Base-by-base conservation (phyloP, 2,329 filamentous ascomycete genomes). In the Penicillium sp. region DNA sequence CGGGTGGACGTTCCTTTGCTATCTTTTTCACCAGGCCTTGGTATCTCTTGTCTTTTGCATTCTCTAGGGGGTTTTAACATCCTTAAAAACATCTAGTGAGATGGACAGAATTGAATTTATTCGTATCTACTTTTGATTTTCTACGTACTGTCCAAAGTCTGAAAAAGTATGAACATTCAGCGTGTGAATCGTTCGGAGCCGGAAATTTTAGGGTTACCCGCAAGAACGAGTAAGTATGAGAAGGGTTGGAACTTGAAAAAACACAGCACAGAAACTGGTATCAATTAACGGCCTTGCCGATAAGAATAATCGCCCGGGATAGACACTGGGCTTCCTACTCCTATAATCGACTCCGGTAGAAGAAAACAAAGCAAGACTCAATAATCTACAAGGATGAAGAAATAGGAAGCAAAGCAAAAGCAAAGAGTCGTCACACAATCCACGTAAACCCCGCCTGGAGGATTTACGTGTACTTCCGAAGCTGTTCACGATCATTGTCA, bases 401-500 rank as follows among this genome's bases (percentile, higher is more conserved):
- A 39, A 27, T 27, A 60, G 12, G 10, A 51, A 49, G 31, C 35
- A 45, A 51, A 54, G 27, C 38, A 18, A 55, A 52, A 35, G 34
- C 38, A 56, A 49, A 48, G 27, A 21, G 42, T 52, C 42, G 51
- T 63, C 61, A 57, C 61, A 50, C 39, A 54, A 34, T 58, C 54
- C 57, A 47, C 56, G 42, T 50, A 44, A 52, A 48, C 40, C 18
- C 39, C 50, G 18, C 12, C n/a, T n/a, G 23, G 23, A 46, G 16
- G 10, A 35, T 41, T 58, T 44, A 71, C 48, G 67, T 69, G 52
- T 72, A 72, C 63, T 72, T 72, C 46, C 70, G 70, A 46, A 72
- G 70, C 70, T 72, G 53, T 39, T 25, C 47, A 39, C 9, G 38
- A 57, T 9, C 39, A 25, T 49, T 31, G 56, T 62, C 44, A 62